These are phyloP conservation scores for Lignosus rhinocerotis DNA, from an alignment of 1,284 basidiomycete species.

Conservation along the genomic window DNA sequence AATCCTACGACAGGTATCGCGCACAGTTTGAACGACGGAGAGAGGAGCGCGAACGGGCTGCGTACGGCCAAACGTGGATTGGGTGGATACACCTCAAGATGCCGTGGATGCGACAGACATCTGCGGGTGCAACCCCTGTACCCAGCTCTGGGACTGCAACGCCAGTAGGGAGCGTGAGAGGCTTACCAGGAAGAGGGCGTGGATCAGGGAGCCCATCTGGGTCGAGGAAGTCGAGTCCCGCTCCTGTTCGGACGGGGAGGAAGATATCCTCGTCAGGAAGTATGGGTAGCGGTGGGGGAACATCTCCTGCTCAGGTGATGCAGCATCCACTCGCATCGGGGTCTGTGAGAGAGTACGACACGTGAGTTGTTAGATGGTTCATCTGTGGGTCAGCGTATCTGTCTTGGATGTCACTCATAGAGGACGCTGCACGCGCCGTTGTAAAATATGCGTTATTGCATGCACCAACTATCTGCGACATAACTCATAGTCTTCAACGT, in stretches of 20 bases:
- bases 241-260: constrained; percentile 28
- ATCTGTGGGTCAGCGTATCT: neutral
- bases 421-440: constrained; percentile 11
- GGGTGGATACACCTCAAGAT: constrained; percentile 44
- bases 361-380: neutral
- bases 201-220: constrained; percentile 39
- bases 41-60: constrained; percentile 59
- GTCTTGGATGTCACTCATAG: constrained; percentile 1
- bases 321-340: constrained; percentile 7
- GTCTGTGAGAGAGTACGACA: constrained; percentile 2
- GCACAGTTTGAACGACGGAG: constrained; percentile 86
- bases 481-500: neutral
- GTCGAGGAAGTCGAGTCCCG: constrained; percentile 44
- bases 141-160: constrained; percentile 18
- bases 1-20: constrained; percentile 92
- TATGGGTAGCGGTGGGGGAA: neutral
- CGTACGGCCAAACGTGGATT: constrained; percentile 42
- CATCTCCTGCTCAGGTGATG: neutral
- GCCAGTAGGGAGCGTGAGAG: constrained; percentile 25
- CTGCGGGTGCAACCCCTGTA: constrained; percentile 7
- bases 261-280: constrained; percentile 9
- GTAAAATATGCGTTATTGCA: constrained; percentile 7
- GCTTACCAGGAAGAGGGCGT: constrained; percentile 32
- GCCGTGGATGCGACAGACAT: constrained; percentile 35
- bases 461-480: neutral